Evolutionary conservation across 129 eudicot genomes (phyloP).

Genomic region (Flaveria trinervia): DNA sequence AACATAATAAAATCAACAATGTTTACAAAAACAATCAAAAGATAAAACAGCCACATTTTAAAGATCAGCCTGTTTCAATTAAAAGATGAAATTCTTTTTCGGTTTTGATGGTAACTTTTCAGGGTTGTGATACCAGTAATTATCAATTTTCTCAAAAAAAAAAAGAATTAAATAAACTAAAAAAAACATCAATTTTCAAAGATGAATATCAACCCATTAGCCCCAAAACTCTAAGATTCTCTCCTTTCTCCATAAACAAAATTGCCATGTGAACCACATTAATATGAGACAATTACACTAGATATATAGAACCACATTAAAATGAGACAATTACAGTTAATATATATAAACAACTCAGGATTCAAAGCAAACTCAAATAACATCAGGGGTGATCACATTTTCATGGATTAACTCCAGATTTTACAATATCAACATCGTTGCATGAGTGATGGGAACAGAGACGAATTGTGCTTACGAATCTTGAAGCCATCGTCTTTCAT

Average conservation of each 20-base stretch:
- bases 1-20: background rate
- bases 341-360: background rate
- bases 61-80: background rate
- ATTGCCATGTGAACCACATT: too few species aligned
- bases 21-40: background rate
- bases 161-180: background rate
- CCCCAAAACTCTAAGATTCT: background rate
- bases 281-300: too few species aligned
- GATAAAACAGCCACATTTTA: background rate
- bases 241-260: too few species aligned
- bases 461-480: conserved; percentile 20
- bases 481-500: conserved; percentile 34
- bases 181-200: background rate
- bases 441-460: too few species aligned
- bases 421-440: background rate
- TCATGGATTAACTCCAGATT: conserved; percentile 2
- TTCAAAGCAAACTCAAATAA: background rate
- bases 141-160: background rate
- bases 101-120: background rate
- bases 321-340: background rate
- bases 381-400: background rate
- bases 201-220: conserved; percentile 7
- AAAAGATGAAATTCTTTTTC: background rate
- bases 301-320: too few species aligned
- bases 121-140: background rate